A percentile compares a stretch with the other conserved stretches of the same genome.
Evolutionary conservation across 2,329 filamentous ascomycete genomes (phyloP).

Genomic region (Sarocladium strictum): DNA sequence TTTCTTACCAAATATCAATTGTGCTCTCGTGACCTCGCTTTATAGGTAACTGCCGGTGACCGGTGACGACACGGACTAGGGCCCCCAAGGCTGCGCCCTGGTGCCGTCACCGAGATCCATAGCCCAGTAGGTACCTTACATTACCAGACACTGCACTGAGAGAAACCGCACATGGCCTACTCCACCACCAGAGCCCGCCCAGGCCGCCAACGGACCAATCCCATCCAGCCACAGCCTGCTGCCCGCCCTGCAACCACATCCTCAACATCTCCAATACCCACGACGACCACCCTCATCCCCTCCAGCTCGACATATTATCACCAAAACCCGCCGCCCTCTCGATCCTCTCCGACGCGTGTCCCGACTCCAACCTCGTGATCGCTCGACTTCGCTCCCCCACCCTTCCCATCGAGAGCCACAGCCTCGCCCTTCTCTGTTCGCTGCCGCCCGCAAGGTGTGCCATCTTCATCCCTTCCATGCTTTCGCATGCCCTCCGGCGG

Average conservation of each 20-base stretch:
- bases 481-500: slow-evolving; percentile 26
- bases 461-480: slow-evolving; percentile 23
- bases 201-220: slow-evolving; percentile 3
- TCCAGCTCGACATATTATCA: background rate
- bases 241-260: slow-evolving; percentile 7
- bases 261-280: slow-evolving; percentile 7
- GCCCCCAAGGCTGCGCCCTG: too few relatives aligned
- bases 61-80: too few relatives aligned
- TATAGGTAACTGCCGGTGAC: background rate
- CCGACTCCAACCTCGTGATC: background rate
- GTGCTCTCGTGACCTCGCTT: background rate
- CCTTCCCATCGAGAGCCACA: background rate
- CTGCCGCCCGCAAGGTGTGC: slow-evolving; percentile 10
- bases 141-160: background rate
- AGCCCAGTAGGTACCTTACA: too few relatives aligned
- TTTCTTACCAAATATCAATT: too few relatives aligned
- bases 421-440: slow-evolving; percentile 5
- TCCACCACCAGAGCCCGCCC: slow-evolving; percentile 9
- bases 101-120: background rate
- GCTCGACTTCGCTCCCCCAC: background rate
- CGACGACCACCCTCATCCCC: background rate
- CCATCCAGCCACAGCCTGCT: slow-evolving; percentile 5
- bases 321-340: background rate
- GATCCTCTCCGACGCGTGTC: background rate
- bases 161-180: background rate